Evolutionary conservation across 805 yeast species (phyloP).

Genomic region (Yarrowia sp.): DNA sequence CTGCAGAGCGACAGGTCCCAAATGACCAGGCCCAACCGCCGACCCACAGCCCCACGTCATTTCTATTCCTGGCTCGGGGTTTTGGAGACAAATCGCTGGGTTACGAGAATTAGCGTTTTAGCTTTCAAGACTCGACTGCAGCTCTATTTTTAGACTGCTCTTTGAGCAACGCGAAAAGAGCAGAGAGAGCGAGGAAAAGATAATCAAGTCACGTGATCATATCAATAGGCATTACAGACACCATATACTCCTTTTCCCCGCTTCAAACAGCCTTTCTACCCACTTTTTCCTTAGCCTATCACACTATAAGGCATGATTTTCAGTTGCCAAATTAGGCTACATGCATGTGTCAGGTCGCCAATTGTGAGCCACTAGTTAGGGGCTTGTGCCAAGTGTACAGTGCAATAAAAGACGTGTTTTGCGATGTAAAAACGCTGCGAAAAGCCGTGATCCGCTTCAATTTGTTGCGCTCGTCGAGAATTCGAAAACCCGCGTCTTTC

Average conservation of each 20-base stretch:
- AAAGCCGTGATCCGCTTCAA: background rate
- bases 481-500: background rate
- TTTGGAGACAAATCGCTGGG: background rate
- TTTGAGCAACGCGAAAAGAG: background rate
- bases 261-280: no score
- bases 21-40: no score
- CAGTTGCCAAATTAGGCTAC: slow-evolving; percentile 19
- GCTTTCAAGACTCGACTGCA: slow-evolving; percentile 5
- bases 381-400: background rate
- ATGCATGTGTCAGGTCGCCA: slow-evolving; percentile 9
- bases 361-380: slow-evolving; percentile 5
- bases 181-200: no score
- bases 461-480: no score
- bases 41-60: background rate
- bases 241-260: no score
- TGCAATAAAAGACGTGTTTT: background rate
- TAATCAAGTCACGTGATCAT: no score
- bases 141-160: slow-evolving; percentile 1
- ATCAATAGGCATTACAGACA: no score
- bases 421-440: background rate
- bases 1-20: background rate
- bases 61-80: slow-evolving; percentile 4
- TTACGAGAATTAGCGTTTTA: background rate
- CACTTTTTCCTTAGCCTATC: background rate
- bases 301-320: background rate